Evolutionary conservation across 139 green algal species (phyloP), one percentile per base, ranked within the genome.

Genomic region (Chlamydomonas sphaeroides): DNA sequence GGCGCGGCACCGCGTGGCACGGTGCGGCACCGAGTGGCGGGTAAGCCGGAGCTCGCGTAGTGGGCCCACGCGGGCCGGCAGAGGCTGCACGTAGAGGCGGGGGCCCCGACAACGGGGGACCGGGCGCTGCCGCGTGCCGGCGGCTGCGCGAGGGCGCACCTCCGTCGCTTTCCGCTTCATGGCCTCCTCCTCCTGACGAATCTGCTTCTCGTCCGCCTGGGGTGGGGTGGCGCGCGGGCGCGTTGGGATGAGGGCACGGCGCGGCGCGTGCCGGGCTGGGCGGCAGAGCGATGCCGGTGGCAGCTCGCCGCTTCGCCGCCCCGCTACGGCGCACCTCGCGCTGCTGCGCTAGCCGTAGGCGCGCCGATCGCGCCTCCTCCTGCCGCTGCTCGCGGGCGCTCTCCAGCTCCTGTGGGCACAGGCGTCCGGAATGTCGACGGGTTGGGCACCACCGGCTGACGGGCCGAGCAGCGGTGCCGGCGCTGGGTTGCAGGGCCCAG

Each of bases 121-220:
- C n/a, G n/a, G n/a, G n/a, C n/a, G n/a, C n/a, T n/a, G n/a, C n/a
- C n/a, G n/a, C n/a, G n/a, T n/a, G n/a, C n/a, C n/a, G n/a, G n/a
- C n/a, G n/a, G n/a, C n/a, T n/a, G n/a, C n/a, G 15, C 53, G 21
- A 15, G 57, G 17, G 8, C 65, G 18, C 49, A 78, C 70, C 70
- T 78, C 49, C 70, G 39, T 20, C 8, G 70, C 70, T 10, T 33
- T 25, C 62, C 45, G 63, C 76, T 73, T 73, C 41, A 83, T 38
- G 18, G 76, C 63, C 8, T 49, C 76, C 63, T 83, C 76, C 45
- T 83, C 62, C 41, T 74, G 32, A 1, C 63, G 59, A 30, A 83
- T 66, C 1, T 45, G 76, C 61, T 53, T 51, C 45, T 74, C 17
- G 45, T 83, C 76, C 4, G 76, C 76, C 76, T 83, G 62, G 23